phyloP scores from a whole-genome alignment of 2,329 filamentous ascomycete genomes.

The Bipolaris gigantea region DNA sequence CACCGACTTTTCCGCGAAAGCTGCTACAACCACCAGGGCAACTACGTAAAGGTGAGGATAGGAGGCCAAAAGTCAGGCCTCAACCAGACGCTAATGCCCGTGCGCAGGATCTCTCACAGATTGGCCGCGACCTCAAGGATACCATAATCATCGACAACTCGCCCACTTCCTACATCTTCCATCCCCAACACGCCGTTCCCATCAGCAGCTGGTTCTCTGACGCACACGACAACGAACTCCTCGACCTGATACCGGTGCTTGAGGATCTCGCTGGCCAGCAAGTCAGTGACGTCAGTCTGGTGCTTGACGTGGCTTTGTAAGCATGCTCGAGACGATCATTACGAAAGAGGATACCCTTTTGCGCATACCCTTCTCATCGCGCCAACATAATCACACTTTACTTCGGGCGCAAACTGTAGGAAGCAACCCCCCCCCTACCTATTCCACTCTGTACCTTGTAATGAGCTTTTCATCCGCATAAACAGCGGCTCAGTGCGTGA shows the following conservation, averaged over 20 bases:
- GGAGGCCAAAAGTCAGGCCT: background rate
- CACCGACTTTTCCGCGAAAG: conserved; percentile 96
- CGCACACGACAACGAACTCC: conserved; percentile 96
- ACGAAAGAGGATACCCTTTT: conserved; percentile 27
- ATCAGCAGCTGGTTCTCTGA: conserved; percentile 99
- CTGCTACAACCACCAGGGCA: conserved; percentile 98
- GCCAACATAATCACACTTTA: conserved; percentile 25
- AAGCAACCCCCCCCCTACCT: conserved; percentile 4
- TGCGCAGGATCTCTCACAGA: conserved; percentile 81
- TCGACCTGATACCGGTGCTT: conserved; percentile 96
- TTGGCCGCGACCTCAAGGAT: conserved; percentile 91
- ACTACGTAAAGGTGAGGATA: conserved; percentile 79
- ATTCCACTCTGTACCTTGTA: conserved; percentile 41
- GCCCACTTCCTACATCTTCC: conserved; percentile 98
- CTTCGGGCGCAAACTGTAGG: conserved; percentile 12
- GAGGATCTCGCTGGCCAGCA: conserved; percentile 89
- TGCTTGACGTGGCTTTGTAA: conserved; percentile 82
- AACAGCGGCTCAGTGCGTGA: conserved; percentile 19
- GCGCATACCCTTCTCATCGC: conserved; percentile 29
- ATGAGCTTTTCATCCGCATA: conserved; percentile 46
- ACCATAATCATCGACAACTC: conserved; percentile 99
- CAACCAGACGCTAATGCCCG: background rate
- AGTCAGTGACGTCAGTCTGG: conserved; percentile 94
- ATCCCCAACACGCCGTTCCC: conserved; percentile 96
- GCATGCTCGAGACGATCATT: conserved; percentile 19